phyloP scores from a whole-genome alignment of 192 early-diverging fungal genomes.

The Dissophora globulifera region DNA sequence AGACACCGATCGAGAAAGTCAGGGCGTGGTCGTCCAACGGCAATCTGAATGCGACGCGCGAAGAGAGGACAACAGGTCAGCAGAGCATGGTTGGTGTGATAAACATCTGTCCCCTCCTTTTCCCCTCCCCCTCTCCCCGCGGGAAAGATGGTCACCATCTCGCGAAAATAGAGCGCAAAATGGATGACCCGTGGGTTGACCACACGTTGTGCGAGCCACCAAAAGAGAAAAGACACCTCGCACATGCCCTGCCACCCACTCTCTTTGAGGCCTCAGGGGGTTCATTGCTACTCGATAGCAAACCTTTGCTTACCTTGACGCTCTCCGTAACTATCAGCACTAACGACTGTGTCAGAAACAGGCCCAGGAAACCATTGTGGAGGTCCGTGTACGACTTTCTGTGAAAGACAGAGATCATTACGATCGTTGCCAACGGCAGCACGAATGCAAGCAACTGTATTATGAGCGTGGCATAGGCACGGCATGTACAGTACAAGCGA shows the following conservation, averaged over 20 bases:
- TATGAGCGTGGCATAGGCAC: too few species aligned
- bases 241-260: too few species aligned
- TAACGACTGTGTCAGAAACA: conserved; percentile 54
- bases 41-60: conserved; percentile 37
- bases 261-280: too few species aligned
- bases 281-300: not conserved
- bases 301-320: conserved; percentile 51
- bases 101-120: too few species aligned
- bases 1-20: conserved; percentile 63
- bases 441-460: conserved; percentile 51
- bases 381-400: conserved; percentile 50
- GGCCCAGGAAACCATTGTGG: conserved; percentile 55
- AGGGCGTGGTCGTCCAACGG: conserved; percentile 61
- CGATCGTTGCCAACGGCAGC: conserved; percentile 50
- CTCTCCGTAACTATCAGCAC: conserved; percentile 62
- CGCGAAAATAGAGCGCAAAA: too few species aligned
- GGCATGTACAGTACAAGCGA: too few species aligned
- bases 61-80: not conserved
- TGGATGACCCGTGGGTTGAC: too few species aligned
- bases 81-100: not conserved
- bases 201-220: too few species aligned
- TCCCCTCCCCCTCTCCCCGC: too few species aligned
- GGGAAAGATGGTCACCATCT: too few species aligned
- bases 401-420: conserved; percentile 39
- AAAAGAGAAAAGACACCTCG: too few species aligned